These are phyloP conservation scores for Paraurostyla sp. DNA, from an alignment of 73 alveolate genomes.

Conservation along the genomic window DNA sequence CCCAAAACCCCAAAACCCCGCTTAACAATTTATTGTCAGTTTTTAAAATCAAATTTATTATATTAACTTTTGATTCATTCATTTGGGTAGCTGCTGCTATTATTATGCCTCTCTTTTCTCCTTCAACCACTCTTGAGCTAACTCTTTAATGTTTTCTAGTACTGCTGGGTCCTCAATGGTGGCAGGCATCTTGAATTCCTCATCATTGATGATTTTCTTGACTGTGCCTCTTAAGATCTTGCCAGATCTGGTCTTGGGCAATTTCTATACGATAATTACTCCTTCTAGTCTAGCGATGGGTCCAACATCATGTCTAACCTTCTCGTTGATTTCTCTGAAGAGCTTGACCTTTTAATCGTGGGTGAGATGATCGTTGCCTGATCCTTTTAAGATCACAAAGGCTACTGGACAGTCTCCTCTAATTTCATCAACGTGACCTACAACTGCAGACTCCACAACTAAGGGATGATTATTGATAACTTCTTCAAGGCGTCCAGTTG, in stretches of 20 bases:
- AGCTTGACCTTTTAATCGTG: conserved; percentile 26
- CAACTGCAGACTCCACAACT: conserved; percentile 98
- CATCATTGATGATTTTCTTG: conserved; percentile 82
- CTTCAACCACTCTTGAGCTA: conserved; percentile 5
- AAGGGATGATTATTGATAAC: conserved; percentile 79
- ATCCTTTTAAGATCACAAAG: conserved; percentile 87
- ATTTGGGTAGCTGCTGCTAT: no score
- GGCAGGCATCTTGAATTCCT: conserved; percentile 83
- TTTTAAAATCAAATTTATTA: no score
- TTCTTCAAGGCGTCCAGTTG: conserved; percentile 93
- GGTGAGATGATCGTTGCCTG: neutral
- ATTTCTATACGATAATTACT: conserved; percentile 84
- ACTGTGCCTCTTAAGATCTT: conserved; percentile 90
- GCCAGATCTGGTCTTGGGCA: conserved; percentile 98
- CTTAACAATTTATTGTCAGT: no score
- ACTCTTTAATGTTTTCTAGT: conserved; percentile 76
- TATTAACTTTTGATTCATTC: no score
- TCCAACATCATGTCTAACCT: conserved; percentile 87
- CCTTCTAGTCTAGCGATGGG: conserved; percentile 92
- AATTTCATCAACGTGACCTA: conserved; percentile 91
- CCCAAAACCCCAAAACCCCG: no score
- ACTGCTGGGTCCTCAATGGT: conserved; percentile 88
- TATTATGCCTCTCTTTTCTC: conserved; percentile 8
- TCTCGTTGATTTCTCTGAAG: conserved; percentile 67
- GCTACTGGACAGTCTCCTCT: conserved; percentile 98